Evolutionary conservation across 192 early-diverging fungal genomes (phyloP), one percentile per base, ranked within the genome.

Genomic region (Coemansia sp.): DNA sequence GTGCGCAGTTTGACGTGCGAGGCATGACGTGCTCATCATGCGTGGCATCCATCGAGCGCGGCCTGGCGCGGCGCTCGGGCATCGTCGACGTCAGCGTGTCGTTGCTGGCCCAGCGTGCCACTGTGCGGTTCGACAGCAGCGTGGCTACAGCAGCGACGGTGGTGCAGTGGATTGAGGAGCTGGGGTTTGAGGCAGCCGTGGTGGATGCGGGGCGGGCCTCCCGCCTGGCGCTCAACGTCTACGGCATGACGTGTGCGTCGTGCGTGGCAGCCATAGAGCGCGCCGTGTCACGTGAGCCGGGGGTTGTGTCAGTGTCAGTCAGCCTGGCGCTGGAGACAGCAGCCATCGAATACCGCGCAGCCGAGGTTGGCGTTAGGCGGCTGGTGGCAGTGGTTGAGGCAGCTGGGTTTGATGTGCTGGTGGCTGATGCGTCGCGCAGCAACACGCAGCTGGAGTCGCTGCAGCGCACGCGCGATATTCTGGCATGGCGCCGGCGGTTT

Each of bases 11-110:
- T 10, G 83, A 90, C 59, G 84, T 98, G 19, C 83, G 74, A 21
- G 97, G 97, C 5, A 98, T 98, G 97, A 95, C 97, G 32, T 98
- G 95, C 79, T 86, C 95, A 5, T 89, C 90, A 4, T 98, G 97
- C 76, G 95, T 98, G 0, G 85, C 85, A 29, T 78, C 86, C 3
- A 89, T 98, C 18, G 93, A 97, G 80, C 86, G 84, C 17, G 80
- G 84, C 5, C 62, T 97, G 27, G 48, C 68, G 19, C 55, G 63
- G 1, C 66, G 80, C 7, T 72, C 81, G 0, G 93, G 92, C 21
- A 81, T 98, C 2, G 53, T 80, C 5, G 84, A 80, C 3, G 85
- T 93, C 58, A 88, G 87, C 61, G 97, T 98, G 10, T 87, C 90
- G 3, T 82, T 98, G 27, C 76, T 94, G 24, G 87, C 93, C 1